Base-by-base conservation (phyloP, 164 flowering plant species). In the Piper betle region DNA sequence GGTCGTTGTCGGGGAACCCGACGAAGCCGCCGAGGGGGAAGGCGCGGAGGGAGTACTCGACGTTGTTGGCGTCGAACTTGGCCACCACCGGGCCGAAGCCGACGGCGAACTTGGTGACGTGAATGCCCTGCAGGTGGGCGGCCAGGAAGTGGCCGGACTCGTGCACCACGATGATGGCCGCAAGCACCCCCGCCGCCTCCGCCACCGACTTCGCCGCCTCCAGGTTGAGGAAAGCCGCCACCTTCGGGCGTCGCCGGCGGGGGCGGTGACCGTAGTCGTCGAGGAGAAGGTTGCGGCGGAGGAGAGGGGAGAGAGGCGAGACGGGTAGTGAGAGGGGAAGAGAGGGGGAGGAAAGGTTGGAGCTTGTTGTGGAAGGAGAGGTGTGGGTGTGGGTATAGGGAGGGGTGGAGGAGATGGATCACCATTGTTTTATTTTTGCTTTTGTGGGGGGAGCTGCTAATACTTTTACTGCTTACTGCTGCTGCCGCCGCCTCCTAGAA, bases 1-100 rank as follows among this genome's bases (percentile, higher is more conserved):
- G 95, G 75, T 94, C 99, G 74, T 94, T 90, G 78, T 94, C 97
- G 61, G 99, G 99, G 75, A 90, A 94, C 4, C 88, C 99, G 63
- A 88, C 96, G 77, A 88, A 94, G 39, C 99, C 99, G 65, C 97
- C 97, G 20, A 94, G 77, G 17, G 99, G 99, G 67, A 94, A 81
- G 42, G 99, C 96, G 64, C 99, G 84, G 70, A 94, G 52, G 3
- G 99, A 94, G 63, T 85, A 94, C 70, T 94, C 99, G 11, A 94
- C 96, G 69, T 90, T 90, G 1, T 88, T 83, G 1, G 93, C 68
- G 75, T 86, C 86, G 67, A 94, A 86, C 67, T 88, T 90, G 67
- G 99, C 99, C 68, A 94, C 75, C 62, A 90, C 72, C 25, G 99
- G 97, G 79, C 99, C 97, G 71, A 94, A 94, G 64, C 96, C 97